Conservation (phyloP, 2,329 filamentous ascomycete genomes). For the Myriangium duriaei region DNA sequence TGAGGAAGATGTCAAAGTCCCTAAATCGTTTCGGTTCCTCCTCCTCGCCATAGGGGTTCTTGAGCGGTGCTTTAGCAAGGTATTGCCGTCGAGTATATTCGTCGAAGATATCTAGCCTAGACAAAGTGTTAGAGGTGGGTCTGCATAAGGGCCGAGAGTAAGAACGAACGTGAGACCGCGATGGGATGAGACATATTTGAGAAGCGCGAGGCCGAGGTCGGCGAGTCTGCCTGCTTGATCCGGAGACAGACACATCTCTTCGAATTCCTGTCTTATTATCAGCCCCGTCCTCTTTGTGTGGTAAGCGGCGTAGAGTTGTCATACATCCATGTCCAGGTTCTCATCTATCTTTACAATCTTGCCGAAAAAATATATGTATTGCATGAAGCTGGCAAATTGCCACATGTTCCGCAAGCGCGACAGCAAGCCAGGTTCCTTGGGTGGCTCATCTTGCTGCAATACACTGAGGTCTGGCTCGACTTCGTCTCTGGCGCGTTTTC, state of each 20-base stretch:
- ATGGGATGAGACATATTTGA: slow-evolving; percentile 91
- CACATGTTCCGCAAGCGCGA: slow-evolving; percentile 74
- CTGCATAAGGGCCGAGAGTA: slow-evolving; percentile 11
- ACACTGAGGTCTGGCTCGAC: slow-evolving; percentile 29
- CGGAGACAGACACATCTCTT: slow-evolving; percentile 75
- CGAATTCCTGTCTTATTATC: slow-evolving; percentile 56
- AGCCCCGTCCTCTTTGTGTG: slow-evolving; percentile 19
- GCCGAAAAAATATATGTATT: slow-evolving; percentile 89
- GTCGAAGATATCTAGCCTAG: slow-evolving; percentile 78
- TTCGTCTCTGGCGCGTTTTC: slow-evolving; percentile 45
- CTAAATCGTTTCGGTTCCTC: slow-evolving; percentile 62
- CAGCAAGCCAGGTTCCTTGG: slow-evolving; percentile 35
- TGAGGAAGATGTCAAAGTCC: slow-evolving; percentile 70
- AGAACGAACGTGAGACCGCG: slow-evolving; percentile 71
- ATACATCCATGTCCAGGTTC: slow-evolving; percentile 79
- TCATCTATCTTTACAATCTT: slow-evolving; percentile 81
- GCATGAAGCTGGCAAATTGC: slow-evolving; percentile 88
- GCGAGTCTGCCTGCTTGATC: slow-evolving; percentile 57
- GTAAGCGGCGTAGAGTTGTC: slow-evolving; percentile 13
- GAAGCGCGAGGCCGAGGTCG: slow-evolving; percentile 70
- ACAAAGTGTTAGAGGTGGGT: neutral
- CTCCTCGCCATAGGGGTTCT: slow-evolving; percentile 74
- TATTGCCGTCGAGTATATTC: slow-evolving; percentile 89
- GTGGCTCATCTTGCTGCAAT: slow-evolving; percentile 8
- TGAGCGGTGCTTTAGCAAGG: slow-evolving; percentile 60